These are phyloP conservation scores for Petrea volubilis DNA, from an alignment of 257 asterid genomes.

Conservation along the genomic window DNA sequence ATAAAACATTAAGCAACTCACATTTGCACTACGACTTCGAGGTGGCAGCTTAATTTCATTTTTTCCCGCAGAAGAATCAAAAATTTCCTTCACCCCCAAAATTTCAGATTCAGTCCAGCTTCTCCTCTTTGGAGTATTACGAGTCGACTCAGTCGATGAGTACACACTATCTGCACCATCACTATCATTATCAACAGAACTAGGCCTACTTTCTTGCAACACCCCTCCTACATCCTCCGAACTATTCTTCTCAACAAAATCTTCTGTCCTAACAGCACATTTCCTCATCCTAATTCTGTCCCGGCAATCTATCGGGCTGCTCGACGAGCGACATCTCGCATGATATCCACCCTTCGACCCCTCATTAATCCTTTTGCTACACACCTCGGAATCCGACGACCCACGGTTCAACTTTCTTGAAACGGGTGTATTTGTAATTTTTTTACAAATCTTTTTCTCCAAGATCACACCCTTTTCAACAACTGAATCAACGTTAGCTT, in stretches of 20 bases:
- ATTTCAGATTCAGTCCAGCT: slow-evolving; percentile 78
- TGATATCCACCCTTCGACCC: slow-evolving; percentile 9
- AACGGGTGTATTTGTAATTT: slow-evolving; percentile 7
- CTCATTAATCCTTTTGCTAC: slow-evolving; percentile 14
- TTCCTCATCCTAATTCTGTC: slow-evolving; percentile 14
- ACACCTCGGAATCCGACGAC: slow-evolving; percentile 32
- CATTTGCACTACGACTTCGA: slow-evolving; percentile 56
- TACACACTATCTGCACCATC: slow-evolving; percentile 48
- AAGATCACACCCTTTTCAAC: slow-evolving; percentile 67
- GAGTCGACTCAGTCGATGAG: slow-evolving; percentile 35
- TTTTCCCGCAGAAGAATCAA: slow-evolving; percentile 52
- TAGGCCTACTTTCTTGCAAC: slow-evolving; percentile 22
- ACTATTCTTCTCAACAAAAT: slow-evolving; percentile 16
- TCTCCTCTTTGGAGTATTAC: slow-evolving; percentile 48
- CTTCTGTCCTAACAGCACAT: slow-evolving; percentile 2
- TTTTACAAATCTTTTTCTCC: slow-evolving; percentile 44
- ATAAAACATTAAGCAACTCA: slow-evolving; percentile 19
- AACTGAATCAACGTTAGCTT: slow-evolving; percentile 37
- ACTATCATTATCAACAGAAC: slow-evolving; percentile 43
- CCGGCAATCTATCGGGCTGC: slow-evolving; percentile 39
- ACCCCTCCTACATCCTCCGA: not conserved
- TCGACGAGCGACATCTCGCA: slow-evolving; percentile 37
- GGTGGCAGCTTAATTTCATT: slow-evolving; percentile 39
- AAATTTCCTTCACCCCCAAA: slow-evolving; percentile 47
- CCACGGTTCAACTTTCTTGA: slow-evolving; percentile 28